Evolutionary conservation across 768 basidiomycete genomes (phyloP).

Genomic region (Amanita pallidorosea): DNA sequence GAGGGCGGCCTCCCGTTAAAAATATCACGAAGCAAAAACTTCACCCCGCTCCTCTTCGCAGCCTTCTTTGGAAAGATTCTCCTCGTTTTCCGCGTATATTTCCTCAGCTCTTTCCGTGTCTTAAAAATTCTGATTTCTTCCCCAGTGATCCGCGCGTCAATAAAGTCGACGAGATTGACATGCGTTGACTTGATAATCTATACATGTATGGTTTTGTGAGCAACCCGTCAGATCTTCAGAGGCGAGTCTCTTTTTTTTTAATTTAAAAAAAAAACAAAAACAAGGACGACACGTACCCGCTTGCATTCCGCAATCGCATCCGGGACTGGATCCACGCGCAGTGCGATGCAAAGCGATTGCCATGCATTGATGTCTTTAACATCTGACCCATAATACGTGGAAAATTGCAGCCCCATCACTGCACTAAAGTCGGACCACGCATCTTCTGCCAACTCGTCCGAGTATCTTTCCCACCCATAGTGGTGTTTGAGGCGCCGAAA

Average conservation of each 20-base stretch:
- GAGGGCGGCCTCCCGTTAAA: background rate
- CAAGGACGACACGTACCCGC: slow-evolving; percentile 1
- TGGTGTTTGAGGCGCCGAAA: background rate
- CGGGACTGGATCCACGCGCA: background rate
- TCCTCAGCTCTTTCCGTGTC: background rate
- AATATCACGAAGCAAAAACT: background rate
- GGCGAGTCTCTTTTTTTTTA: too few relatives aligned
- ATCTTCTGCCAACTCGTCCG: background rate
- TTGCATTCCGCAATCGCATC: slow-evolving; percentile 1
- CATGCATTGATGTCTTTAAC: background rate
- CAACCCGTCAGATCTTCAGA: too few relatives aligned
- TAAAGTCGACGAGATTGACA: slow-evolving; percentile 5
- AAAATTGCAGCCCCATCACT: background rate
- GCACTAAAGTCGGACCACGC: background rate
- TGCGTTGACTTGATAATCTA: slow-evolving; percentile 2
- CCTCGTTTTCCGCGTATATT: background rate
- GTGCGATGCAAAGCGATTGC: slow-evolving; percentile 1
- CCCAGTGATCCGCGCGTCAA: background rate
- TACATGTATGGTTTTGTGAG: background rate
- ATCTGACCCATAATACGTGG: background rate
- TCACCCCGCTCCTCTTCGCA: background rate
- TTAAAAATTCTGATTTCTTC: background rate
- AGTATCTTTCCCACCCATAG: background rate
- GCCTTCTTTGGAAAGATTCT: background rate
- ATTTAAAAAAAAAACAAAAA: too few relatives aligned